These are phyloP conservation scores for Cucumis sativus DNA, from an alignment of 306 rosid genomes.

Conservation along the genomic window DNA sequence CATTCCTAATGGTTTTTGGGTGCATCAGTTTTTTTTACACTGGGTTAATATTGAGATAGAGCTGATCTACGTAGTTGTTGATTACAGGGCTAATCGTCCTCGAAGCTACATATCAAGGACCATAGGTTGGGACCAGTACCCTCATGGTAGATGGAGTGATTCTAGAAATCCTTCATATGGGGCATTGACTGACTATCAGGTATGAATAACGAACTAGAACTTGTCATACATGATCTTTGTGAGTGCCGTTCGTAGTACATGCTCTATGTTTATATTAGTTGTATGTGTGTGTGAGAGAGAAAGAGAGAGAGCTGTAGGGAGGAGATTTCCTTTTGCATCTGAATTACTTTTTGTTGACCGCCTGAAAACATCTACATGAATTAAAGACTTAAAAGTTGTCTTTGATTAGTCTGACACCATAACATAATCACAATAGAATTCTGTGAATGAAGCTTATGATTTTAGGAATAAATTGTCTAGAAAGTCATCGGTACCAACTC, in stretches of 20 bases:
- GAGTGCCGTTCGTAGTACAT: background rate
- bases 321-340: background rate
- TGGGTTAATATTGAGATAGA: background rate
- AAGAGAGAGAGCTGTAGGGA: background rate
- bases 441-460: background rate
- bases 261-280: background rate
- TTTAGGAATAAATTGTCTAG: background rate
- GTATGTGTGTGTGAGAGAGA: background rate
- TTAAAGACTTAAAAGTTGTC: background rate
- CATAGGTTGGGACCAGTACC: constrained; percentile 91
- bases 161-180: constrained; percentile 86
- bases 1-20: background rate
- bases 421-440: background rate
- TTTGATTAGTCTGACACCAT: background rate
- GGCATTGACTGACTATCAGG: constrained; percentile 83
- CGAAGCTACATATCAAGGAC: constrained; percentile 95
- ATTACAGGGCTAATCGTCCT: constrained; percentile 91
- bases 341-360: background rate
- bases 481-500: background rate
- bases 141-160: constrained; percentile 94
- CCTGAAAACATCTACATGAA: background rate
- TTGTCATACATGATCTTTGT: background rate
- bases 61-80: constrained; percentile 20
- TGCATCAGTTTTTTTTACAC: background rate
- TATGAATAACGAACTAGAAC: constrained; percentile 4